A percentile compares a stretch with the other conserved stretches of the same genome.
Evolutionary conservation across 2,329 filamentous ascomycete genomes (phyloP).

Genomic region (Clarireedia homoeocarpa): DNA sequence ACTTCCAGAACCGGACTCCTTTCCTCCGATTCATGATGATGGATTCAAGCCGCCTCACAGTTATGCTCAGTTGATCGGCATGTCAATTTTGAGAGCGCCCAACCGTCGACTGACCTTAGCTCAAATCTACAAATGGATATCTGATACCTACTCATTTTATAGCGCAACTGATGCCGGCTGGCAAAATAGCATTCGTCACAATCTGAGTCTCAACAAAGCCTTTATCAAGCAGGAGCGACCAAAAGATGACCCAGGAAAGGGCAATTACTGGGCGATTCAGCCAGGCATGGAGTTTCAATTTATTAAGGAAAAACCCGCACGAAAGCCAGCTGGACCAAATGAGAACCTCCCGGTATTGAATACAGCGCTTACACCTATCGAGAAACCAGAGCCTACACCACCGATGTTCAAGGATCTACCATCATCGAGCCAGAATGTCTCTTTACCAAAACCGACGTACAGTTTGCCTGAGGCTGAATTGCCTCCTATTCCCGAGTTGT

Average conservation of each 20-base stretch:
- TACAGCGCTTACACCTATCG: conserved; percentile 17
- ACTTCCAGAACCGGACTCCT: conserved; percentile 42
- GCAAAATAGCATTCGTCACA: conserved; percentile 99
- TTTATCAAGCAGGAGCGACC: conserved; percentile 93
- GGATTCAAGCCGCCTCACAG: conserved; percentile 85
- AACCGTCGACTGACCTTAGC: conserved; percentile 78
- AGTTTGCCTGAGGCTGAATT: conserved; percentile 17
- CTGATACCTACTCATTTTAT: conserved; percentile 89
- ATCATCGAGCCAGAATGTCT: conserved; percentile 20
- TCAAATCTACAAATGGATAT: conserved; percentile 99
- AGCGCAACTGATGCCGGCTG: conserved; percentile 77
- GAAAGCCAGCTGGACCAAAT: conserved; percentile 47
- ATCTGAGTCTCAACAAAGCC: conserved; percentile 91
- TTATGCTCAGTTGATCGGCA: conserved; percentile 91
- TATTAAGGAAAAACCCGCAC: conserved; percentile 72
- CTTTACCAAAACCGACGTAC: conserved; percentile 18
- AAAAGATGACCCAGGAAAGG: conserved; percentile 95
- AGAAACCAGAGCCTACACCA: conserved; percentile 19
- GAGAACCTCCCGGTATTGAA: conserved; percentile 38
- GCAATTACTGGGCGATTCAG: conserved; percentile 93
- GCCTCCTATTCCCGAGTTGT: conserved; percentile 43
- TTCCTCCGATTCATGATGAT: conserved; percentile 75
- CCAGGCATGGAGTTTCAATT: conserved; percentile 85
- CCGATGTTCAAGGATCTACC: conserved; percentile 21
- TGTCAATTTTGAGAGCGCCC: conserved; percentile 87